phyloP scores from a whole-genome alignment of 2,329 filamentous ascomycete species.

The Aspergillus sojae region DNA sequence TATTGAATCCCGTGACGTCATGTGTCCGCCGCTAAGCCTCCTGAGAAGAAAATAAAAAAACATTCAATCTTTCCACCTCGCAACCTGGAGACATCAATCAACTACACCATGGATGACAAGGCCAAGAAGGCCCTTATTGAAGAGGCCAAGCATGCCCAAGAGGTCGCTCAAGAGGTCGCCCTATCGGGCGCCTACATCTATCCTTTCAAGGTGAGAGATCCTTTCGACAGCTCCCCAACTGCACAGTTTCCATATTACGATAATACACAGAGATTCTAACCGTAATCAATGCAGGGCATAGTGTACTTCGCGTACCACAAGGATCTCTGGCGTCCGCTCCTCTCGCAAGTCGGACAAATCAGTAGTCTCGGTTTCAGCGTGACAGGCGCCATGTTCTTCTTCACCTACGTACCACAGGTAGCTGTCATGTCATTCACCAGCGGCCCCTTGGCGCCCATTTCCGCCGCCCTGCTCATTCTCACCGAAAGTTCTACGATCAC shows the following conservation, averaged over 20 bases:
- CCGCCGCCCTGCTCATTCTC: constrained; percentile 61
- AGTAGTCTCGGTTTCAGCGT: constrained; percentile 72
- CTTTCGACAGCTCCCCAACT: not conserved
- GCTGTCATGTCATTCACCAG: constrained; percentile 82
- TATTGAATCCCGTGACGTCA: not conserved
- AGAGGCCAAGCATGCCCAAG: constrained; percentile 69
- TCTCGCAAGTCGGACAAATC: constrained; percentile 61
- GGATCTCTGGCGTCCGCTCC: constrained; percentile 62
- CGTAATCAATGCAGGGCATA: constrained; percentile 52
- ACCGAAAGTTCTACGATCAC: constrained; percentile 59
- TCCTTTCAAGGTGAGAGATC: constrained; percentile 66
- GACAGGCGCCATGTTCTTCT: constrained; percentile 78
- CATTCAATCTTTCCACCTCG: not conserved
- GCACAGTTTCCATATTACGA: too few species aligned
- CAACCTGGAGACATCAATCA: not conserved
- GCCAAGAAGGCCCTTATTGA: constrained; percentile 64
- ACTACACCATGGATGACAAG: constrained; percentile 47
- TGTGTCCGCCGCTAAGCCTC: not conserved
- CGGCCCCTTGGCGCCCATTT: constrained; percentile 69
- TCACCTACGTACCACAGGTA: constrained; percentile 84
- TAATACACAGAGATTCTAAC: not conserved
- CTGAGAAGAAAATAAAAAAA: not conserved
- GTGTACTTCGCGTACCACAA: constrained; percentile 62
- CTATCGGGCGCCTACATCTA: constrained; percentile 82
- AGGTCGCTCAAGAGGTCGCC: constrained; percentile 68